Base-by-base conservation (phyloP, 192 early-diverging fungal species). In the Mortierella hygrophila region DNA sequence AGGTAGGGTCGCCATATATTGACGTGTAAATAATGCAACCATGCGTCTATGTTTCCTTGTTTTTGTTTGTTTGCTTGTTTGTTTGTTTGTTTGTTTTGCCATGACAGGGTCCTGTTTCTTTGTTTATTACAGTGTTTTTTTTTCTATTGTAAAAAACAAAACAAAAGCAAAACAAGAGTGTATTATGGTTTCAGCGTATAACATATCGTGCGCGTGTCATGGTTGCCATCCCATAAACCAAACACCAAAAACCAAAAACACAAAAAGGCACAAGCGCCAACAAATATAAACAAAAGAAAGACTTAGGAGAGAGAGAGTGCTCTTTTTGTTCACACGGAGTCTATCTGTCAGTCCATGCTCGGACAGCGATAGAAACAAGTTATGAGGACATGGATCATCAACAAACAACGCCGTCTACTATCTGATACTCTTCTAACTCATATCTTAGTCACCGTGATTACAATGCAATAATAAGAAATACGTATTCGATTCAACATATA, bases 301-400 rank as follows among this genome's bases (percentile, higher is more conserved):
- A 57, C 49, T 0, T 0, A 15, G 15, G 54, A 2, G 54, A 57
- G 8, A 26, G 55, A 26, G 60, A 1, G 29, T 65, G 60, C 60
- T 65, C 60, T 32, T 63, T 63, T 32, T 65, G 60, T 65, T 65
- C 60, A 65, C 60, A 65, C 60, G 60, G 60, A 65, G 60, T 65
- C 3, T 32, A 9, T 4, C 9, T 16, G 26, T 57, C 23, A 57
- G 8, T 10, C 8, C 55, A 7, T 0, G 23, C n/a, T 26, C 55
- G 55, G 55, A 57, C n/a, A 65, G 10, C 0, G 60, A 63, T 2
- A 29, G 26, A 29, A 63, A 29, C 11, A 21, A 63, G 55, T 7
- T 60, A n/a, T 60, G 21, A 23, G 55, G 0, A 23, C 55, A 35
- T 65, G 60, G 60, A 65, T 13, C 60, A 29, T 4, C n/a, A 60